Base-by-base conservation (phyloP, 31 red algal genomes). In the Odonthalia washingtoniensis region DNA sequence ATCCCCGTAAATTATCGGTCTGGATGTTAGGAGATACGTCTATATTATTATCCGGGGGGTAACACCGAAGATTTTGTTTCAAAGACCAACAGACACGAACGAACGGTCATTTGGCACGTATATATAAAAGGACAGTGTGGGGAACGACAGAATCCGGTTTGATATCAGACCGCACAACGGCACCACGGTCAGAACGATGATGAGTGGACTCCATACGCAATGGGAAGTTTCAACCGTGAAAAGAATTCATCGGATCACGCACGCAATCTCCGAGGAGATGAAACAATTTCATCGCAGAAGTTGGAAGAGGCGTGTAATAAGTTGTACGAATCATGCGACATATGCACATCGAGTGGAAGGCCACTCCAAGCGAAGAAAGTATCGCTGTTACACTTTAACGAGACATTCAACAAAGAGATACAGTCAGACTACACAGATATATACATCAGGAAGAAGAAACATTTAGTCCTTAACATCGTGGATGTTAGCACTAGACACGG, bases 171-270 rank as follows among this genome's bases (percentile, higher is more conserved):
- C 21, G 21, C 80, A 41, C 63, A 41, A 45, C 1, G 2, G 37
- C 2, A 65, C 80, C 4, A 32, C 80, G 2, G 65, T 49, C 2
- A 37, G 17, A 5, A 70, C 28, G 4, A 38, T 83, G 38, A 1
- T 83, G 4, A 64, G 63, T 6, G 52, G 1, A 32, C 26, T 37
- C 1, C 9, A 5, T 28, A 69, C 21, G 49, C 9, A 57, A 14
- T 21, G 21, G 12, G 21, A 14, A 2, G 12, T 44, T 38, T 70
- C 67, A 26, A 40, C 6, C 34, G 4, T 83, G 28, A 83, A 70
- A 61, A 83, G 70, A 26, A 43, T 70, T 1, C 80, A 83, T 26
- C 5, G 80, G 3, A 70, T 83, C 70, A 70, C 80, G 28, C 65
- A 83, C 64, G 35, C 60, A 26, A 44, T 40, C 9, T 21, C 49